These are phyloP conservation scores for Kodamaea hsintzibuensis DNA, from an alignment of 805 yeast genomes.

Conservation along the genomic window DNA sequence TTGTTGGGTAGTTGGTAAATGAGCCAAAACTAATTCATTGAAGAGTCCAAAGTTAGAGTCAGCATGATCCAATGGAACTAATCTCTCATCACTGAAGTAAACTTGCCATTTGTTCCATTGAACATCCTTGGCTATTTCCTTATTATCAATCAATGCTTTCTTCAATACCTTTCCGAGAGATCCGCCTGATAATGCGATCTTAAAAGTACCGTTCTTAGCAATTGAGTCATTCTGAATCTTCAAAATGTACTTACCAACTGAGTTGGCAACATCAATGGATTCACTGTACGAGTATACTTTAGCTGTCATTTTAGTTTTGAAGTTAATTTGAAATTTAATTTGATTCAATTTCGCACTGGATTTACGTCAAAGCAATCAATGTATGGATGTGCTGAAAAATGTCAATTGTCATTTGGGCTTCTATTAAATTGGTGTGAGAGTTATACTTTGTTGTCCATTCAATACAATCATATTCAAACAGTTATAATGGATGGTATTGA, in stretches of 20 bases:
- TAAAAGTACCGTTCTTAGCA: slow-evolving; percentile 47
- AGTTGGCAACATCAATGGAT: slow-evolving; percentile 59
- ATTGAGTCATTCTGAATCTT: slow-evolving; percentile 63
- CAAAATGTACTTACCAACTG: slow-evolving; percentile 65
- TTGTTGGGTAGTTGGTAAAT: slow-evolving; percentile 38
- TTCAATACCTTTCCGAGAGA: slow-evolving; percentile 75
- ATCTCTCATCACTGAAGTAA: slow-evolving; percentile 87
- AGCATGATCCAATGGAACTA: slow-evolving; percentile 76
- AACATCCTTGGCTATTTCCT: slow-evolving; percentile 42
- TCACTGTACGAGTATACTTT: slow-evolving; percentile 52
- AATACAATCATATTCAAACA: no score
- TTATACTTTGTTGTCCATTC: no score
- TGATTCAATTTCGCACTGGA: no score
- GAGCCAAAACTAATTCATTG: slow-evolving; percentile 58
- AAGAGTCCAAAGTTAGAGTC: slow-evolving; percentile 88
- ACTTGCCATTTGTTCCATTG: slow-evolving; percentile 78
- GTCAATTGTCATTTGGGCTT: no score
- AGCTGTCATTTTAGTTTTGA: slow-evolving; percentile 25
- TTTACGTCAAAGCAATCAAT: no score
- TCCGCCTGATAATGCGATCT: slow-evolving; percentile 88
- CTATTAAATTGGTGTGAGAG: no score
- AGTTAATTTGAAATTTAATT: neutral
- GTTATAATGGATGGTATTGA: no score
- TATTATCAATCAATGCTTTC: slow-evolving; percentile 64
- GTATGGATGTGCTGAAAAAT: no score